Base-by-base conservation (phyloP, 306 rosid species). In the Acacia melanoxylon region DNA sequence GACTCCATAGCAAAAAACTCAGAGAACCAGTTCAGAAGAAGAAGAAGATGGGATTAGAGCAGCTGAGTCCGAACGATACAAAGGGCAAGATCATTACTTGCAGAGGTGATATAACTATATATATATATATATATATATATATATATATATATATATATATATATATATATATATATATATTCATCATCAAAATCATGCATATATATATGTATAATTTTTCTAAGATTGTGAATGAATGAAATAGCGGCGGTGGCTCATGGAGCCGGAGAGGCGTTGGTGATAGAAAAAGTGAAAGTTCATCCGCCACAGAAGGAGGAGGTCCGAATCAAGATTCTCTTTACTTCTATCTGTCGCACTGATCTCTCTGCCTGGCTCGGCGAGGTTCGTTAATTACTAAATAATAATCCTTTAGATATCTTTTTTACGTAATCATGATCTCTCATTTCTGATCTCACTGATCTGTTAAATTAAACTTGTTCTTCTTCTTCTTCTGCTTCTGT, bases 311-410 rank as follows among this genome's bases (percentile, higher is more conserved):
- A 91, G 76, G 59, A 81, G 89, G 98, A 94, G 76, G 97, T 94
- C 59, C 92, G 98, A 73, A 76, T 94, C 81, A 93, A 86, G 78
- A 91, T 94, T 70, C 90, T 88, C 74, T 90, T 80, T 90, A 86
- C 97, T 68, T 94, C 98, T 0, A 86, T 94, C 65, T 94, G 98
- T 29, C 97, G 93, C 70, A 89, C 92, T 4, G 98, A 94, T 91
- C 94, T 92, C 54, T 69, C 88, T 31, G 94, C 88, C 66, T 94
- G 98, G 98, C 52, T 56, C 75, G 98, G 90, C 79, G 83, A 89
- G 87, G 98, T 94, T 79, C 0, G 42, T 6, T 5, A 3, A 31
- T 31, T 31, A 31, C 3, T 31, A 3, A 31, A 2, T 31, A 31
- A 31, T 31, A 31, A 31, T 31, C 35, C 35, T 31, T 31, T 31